phyloP scores from a whole-genome alignment of 2,329 filamentous ascomycete species.

The Colletotrichum sojae region DNA sequence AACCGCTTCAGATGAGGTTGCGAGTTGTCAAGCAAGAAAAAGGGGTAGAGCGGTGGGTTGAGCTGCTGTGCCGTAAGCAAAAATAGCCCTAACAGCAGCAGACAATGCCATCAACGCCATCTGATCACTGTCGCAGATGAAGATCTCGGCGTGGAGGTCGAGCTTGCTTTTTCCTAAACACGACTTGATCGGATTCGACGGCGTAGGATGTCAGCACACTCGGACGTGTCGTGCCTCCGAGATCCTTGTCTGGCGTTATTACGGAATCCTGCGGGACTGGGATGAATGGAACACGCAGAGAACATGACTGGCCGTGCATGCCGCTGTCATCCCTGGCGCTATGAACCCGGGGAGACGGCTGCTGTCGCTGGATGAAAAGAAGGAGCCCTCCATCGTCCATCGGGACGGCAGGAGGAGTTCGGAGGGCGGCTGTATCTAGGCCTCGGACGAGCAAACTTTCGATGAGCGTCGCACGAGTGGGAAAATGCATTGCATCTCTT shows the following conservation, averaged over 20 bases:
- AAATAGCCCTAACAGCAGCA: not conserved
- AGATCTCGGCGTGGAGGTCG: constrained; percentile 2
- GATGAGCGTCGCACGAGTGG: constrained; percentile 25
- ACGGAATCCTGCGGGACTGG: constrained; percentile 1
- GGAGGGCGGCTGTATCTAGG: not conserved
- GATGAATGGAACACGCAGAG: constrained; percentile 3
- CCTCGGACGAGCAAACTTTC: constrained; percentile 14
- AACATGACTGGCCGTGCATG: constrained; percentile 11
- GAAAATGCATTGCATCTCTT: constrained; percentile 2
- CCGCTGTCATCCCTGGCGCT: constrained; percentile 19
- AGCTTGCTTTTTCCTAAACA: not conserved
- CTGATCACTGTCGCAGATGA: constrained; percentile 8
- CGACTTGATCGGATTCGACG: not conserved
- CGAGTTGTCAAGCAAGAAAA: constrained; percentile 11
- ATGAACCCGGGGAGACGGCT: not conserved
- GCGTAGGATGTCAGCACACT: not conserved
- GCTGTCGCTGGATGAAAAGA: not conserved
- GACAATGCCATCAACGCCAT: constrained; percentile 1
- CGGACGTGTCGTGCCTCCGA: constrained; percentile 2
- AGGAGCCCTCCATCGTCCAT: not conserved
- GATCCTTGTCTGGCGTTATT: constrained; percentile 4
- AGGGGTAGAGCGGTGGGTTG: constrained; percentile 10
- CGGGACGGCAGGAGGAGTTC: not conserved
- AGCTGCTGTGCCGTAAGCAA: not conserved
- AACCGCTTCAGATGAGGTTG: constrained; percentile 1